Percentiles rank a stretch among this genome's conserved stretches.
Evolutionary conservation across 345 rosid species (phyloP).

Genomic region (Brassica juncea): DNA sequence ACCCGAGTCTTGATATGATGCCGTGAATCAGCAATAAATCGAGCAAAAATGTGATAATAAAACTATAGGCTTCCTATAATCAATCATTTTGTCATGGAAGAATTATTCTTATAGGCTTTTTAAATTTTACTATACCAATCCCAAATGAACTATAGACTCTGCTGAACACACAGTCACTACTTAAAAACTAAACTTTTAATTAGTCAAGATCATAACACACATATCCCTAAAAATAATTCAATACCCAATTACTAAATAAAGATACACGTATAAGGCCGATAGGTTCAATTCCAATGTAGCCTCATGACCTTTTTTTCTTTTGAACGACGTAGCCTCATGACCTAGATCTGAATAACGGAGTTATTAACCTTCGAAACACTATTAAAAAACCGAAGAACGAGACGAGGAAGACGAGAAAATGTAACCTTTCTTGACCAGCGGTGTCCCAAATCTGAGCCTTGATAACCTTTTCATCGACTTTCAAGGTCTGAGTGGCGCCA

Average conservation of each 20-base stretch:
- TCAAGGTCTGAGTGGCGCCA: slow-evolving; percentile 64
- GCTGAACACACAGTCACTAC: not conserved
- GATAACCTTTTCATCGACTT: slow-evolving; percentile 62
- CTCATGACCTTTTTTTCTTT: slow-evolving; percentile 6
- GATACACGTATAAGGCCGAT: not conserved
- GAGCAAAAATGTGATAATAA: not conserved
- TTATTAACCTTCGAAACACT: not conserved
- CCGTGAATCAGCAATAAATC: not conserved
- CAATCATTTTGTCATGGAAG: not conserved
- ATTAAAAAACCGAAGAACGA: not conserved
- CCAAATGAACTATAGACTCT: not conserved
- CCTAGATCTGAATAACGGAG: slow-evolving; percentile 30
- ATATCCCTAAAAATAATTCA: not conserved
- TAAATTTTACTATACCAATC: no score
- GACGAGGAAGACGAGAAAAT: not conserved
- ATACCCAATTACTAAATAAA: not conserved
- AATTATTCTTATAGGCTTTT: no score
- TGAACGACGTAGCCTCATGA: slow-evolving; percentile 5
- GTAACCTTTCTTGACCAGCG: slow-evolving; percentile 61
- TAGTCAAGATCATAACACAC: no score
- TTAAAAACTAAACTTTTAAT: not conserved
- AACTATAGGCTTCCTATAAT: not conserved
- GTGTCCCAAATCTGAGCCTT: slow-evolving; percentile 86
- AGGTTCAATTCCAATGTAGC: slow-evolving; percentile 6
- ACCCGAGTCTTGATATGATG: not conserved